These are phyloP conservation scores for Didymella exigua DNA, from an alignment of 2,329 filamentous ascomycete species.

Conservation along the genomic window DNA sequence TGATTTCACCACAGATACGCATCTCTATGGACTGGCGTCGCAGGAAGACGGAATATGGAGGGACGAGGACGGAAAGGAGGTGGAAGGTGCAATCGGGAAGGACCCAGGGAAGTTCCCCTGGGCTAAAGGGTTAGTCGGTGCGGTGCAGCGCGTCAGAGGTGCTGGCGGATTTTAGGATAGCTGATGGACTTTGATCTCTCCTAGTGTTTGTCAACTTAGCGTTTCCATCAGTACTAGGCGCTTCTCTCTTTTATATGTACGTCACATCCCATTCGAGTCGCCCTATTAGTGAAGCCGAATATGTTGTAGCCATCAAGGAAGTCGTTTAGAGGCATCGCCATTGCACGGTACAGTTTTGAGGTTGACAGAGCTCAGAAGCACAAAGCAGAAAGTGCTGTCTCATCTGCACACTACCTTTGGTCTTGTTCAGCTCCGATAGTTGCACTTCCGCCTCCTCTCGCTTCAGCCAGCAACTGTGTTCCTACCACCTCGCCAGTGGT, in stretches of 20 bases:
- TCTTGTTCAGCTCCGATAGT: slow-evolving; percentile 50
- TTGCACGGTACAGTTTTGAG: too few species aligned
- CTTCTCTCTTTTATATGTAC: background rate
- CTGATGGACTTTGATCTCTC: background rate
- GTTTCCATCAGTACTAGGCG: background rate
- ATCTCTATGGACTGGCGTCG: slow-evolving; percentile 60
- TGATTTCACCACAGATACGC: slow-evolving; percentile 54
- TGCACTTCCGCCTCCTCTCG: slow-evolving; percentile 59
- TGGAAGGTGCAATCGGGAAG: slow-evolving; percentile 49
- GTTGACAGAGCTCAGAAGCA: background rate
- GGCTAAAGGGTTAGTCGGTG: slow-evolving; percentile 63
- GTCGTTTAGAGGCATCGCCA: too few species aligned
- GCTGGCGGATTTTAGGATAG: slow-evolving; percentile 58
- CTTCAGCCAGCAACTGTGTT: slow-evolving; percentile 60
- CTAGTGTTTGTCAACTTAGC: background rate
- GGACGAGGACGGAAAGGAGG: slow-evolving; percentile 53
- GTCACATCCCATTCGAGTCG: too few species aligned
- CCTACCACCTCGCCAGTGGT: slow-evolving; percentile 55
- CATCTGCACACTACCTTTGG: background rate
- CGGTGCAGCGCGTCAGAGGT: slow-evolving; percentile 63
- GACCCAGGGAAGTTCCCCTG: slow-evolving; percentile 63
- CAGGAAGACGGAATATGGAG: slow-evolving; percentile 67
- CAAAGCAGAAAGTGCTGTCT: background rate
- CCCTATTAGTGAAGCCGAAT: too few species aligned
- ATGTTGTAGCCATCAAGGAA: too few species aligned